Evolutionary conservation across 495 filamentous ascomycete species (phyloP), one percentile per base, ranked within the genome.

Genomic region (Pseudoneurospora amorphoporcata): DNA sequence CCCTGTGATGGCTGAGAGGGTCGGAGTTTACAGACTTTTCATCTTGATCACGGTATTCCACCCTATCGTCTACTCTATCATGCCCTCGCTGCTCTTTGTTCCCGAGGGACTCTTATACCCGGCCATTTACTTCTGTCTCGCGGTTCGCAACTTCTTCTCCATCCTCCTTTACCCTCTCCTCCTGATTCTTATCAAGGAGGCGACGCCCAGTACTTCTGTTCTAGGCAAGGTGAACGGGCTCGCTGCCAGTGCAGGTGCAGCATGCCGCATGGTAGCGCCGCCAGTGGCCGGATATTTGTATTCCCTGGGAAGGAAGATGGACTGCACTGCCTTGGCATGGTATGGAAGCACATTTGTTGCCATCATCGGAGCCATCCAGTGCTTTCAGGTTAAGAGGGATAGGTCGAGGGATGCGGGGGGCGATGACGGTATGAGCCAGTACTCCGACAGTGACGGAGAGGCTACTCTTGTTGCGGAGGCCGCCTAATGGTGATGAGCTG

Each of bases 121-220:
- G 1, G 90, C 88, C n/a, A 91, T 95, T 70, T 95, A 94, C 78
- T 77, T 84, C n/a, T 90, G 87, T 72, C 82, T 95, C 29, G 81
- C 87, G 0, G 84, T 94, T 58, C 89, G 92, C 41, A 94, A 95
- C 75, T 82, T 92, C 72, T 87, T 93, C 37, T 90, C 88, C 4
- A 95, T 95, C 72, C 83, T 94, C 70, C 85, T 89, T 29, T 95
- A 93, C 74, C 92, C 92, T 0, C 84, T 95, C 4, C 86, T 95
- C 8, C 83, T 95, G 42, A 94, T 95, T 53, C 85, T 95, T 8
- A 88, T 95, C 82, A 95, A 95, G 79, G 92, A 94, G 83, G 90
- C 92, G 0, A 91, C 90, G 23, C 91, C 92, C 3, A 88, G 88
- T 17, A 82, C 85, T 9, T 86, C 84, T 0, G 85, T 89, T 23